These are phyloP conservation scores for Leccinellum luteum DNA, from an alignment of 768 basidiomycete genomes.

Conservation along the genomic window DNA sequence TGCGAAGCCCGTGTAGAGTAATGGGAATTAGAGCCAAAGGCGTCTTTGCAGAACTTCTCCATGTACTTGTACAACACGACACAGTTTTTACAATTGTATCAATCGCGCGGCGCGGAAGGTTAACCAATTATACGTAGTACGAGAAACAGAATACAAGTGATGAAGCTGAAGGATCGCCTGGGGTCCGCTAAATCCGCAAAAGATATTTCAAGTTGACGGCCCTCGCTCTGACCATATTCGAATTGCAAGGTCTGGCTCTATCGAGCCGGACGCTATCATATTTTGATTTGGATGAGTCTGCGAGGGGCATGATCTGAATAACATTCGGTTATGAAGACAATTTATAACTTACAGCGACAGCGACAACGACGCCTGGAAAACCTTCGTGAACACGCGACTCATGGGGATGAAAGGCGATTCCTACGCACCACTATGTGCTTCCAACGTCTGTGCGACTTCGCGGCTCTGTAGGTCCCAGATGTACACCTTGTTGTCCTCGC, in stretches of 20 bases:
- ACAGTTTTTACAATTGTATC: conserved; percentile 11
- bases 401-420: neutral
- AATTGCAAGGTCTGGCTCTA: conserved; percentile 80
- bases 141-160: conserved; percentile 5
- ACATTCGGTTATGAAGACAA: neutral
- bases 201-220: conserved; percentile 9
- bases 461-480: conserved; percentile 90
- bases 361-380: conserved; percentile 57
- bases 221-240: conserved; percentile 74
- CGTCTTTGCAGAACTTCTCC: neutral
- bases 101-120: neutral
- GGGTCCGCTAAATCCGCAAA: neutral
- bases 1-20: conserved; percentile 49
- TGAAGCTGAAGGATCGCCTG: neutral
- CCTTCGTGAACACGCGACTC: conserved; percentile 1
- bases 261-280: conserved; percentile 84
- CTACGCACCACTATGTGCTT: conserved; percentile 66
- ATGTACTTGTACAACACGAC: conserved; percentile 11
- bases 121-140: neutral
- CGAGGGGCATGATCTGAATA: neutral
- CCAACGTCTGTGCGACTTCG: conserved; percentile 77
- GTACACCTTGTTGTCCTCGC: conserved; percentile 86
- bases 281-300: conserved; percentile 86
- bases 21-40: neutral
- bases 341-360: conserved; percentile 68